Evolutionary conservation across 106 monocot genomes (phyloP).

Genomic region (Triglochin maritima): DNA sequence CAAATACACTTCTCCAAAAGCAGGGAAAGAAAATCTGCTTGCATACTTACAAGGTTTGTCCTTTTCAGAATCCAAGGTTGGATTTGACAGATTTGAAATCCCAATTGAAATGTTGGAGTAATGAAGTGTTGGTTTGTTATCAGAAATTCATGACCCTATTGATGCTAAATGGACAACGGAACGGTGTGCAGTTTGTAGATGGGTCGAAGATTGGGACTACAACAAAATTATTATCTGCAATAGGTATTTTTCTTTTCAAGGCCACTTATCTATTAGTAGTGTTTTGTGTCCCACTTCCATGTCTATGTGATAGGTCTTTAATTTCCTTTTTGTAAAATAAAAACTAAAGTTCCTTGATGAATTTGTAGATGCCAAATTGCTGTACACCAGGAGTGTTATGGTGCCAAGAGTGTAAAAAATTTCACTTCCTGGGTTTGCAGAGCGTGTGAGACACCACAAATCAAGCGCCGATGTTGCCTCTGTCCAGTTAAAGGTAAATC

Average conservation of each 20-base stretch:
- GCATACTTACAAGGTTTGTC: conserved; percentile 52
- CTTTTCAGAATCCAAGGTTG: background rate
- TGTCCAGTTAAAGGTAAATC: conserved; percentile 89
- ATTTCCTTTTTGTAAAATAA: background rate
- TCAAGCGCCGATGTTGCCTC: conserved; percentile 68
- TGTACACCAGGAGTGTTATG: conserved; percentile 99
- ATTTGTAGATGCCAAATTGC: conserved; percentile 90
- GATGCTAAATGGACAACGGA: conserved; percentile 91
- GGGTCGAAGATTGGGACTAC: conserved; percentile 98
- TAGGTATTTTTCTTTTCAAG: conserved; percentile 32
- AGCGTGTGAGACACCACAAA: conserved; percentile 75
- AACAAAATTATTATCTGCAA: conserved; percentile 98
- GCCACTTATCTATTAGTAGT: background rate
- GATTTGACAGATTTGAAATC: background rate
- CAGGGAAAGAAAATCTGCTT: conserved; percentile 49
- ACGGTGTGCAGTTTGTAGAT: conserved; percentile 91
- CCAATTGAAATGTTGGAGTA: too few species aligned
- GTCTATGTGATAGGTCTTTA: too few species aligned
- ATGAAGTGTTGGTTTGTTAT: conserved; percentile 7
- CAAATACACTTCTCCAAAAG: conserved; percentile 32
- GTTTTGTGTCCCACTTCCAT: background rate
- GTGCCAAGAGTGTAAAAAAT: conserved; percentile 45
- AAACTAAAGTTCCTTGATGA: background rate
- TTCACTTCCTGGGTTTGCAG: conserved; percentile 96
- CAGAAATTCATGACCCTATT: conserved; percentile 71